Percentiles rank a stretch among this genome's conserved stretches.
These are phyloP conservation scores for Penicillium occitanis DNA, from an alignment of 2,329 filamentous ascomycete genomes.

Conservation along the genomic window DNA sequence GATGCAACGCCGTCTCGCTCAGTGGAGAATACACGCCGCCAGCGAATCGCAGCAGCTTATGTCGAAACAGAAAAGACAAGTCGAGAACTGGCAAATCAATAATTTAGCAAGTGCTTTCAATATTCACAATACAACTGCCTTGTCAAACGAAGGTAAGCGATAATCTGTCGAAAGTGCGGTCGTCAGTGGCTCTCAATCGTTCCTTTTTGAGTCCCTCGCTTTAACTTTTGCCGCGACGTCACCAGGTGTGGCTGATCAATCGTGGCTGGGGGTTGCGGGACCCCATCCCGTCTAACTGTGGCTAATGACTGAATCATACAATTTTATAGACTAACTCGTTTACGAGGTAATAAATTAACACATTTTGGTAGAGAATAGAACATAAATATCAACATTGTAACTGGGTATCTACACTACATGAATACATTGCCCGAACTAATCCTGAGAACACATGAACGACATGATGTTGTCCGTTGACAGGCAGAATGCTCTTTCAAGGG, in stretches of 20 bases:
- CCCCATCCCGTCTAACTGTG: not conserved
- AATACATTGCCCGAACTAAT: conserved; percentile 13
- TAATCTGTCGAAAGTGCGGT: not conserved
- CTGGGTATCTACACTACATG: conserved; percentile 23
- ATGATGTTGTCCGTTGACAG: not conserved
- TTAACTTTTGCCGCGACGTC: conserved; percentile 6
- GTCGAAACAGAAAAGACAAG: not conserved
- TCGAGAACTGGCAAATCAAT: not conserved
- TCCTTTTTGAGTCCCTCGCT: not conserved
- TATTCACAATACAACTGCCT: not conserved
- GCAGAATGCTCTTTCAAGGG: conserved; percentile 11
- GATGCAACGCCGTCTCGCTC: not conserved
- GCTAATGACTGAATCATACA: not conserved
- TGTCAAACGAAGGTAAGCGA: not conserved
- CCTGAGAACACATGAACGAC: not conserved
- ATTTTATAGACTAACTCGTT: not conserved
- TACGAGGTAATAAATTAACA: not conserved
- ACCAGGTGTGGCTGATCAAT: conserved; percentile 1
- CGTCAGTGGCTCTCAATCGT: not conserved
- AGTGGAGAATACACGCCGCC: not conserved
- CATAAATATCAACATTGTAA: conserved; percentile 7
- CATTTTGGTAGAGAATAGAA: not conserved
- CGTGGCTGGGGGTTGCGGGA: conserved; percentile 8
- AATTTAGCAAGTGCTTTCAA: not conserved
- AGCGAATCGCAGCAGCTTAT: not conserved